These are phyloP conservation scores for Pyrus hybrid DNA, from an alignment of 331 rosid species.

Conservation along the genomic window DNA sequence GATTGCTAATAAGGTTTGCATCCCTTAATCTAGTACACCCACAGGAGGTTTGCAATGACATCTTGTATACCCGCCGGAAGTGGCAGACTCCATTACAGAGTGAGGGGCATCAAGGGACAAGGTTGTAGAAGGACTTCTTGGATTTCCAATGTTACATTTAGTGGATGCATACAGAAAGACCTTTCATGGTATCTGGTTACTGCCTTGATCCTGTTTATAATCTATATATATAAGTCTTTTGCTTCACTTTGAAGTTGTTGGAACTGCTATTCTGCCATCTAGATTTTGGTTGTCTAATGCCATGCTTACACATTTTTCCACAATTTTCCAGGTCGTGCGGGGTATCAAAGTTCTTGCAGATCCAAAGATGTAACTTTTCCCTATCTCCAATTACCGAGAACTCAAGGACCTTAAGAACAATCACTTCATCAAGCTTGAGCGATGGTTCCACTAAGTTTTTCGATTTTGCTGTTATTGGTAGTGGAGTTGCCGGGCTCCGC, in stretches of 20 bases:
- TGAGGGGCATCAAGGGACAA: constrained; percentile 27
- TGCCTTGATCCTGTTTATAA: neutral
- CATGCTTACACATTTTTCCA: neutral
- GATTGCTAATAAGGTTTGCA: constrained; percentile 1
- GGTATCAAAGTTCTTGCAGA: constrained; percentile 40
- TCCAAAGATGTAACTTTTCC: constrained; percentile 30
- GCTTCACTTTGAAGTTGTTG: neutral
- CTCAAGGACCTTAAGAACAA: constrained; percentile 26
- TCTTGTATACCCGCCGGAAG: constrained; percentile 55
- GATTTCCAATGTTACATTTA: constrained; percentile 28
- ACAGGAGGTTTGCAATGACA: constrained; percentile 50
- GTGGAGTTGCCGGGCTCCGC: constrained; percentile 93
- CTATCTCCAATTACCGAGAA: constrained; percentile 22
- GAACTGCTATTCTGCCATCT: neutral
- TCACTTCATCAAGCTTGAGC: constrained; percentile 43
- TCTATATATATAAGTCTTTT: neutral
- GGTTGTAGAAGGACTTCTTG: constrained; percentile 35
- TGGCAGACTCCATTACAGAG: constrained; percentile 31
- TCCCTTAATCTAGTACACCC: constrained; percentile 1
- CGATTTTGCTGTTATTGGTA: constrained; percentile 79
- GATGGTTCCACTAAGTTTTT: constrained; percentile 53
- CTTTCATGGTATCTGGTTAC: constrained; percentile 42
- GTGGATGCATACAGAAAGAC: constrained; percentile 33
- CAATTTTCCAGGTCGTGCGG: constrained; percentile 46
- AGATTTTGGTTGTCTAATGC: neutral